Evolutionary conservation across 108 stramenopile species (phyloP).

Genomic region (Skeletonema costatum): DNA sequence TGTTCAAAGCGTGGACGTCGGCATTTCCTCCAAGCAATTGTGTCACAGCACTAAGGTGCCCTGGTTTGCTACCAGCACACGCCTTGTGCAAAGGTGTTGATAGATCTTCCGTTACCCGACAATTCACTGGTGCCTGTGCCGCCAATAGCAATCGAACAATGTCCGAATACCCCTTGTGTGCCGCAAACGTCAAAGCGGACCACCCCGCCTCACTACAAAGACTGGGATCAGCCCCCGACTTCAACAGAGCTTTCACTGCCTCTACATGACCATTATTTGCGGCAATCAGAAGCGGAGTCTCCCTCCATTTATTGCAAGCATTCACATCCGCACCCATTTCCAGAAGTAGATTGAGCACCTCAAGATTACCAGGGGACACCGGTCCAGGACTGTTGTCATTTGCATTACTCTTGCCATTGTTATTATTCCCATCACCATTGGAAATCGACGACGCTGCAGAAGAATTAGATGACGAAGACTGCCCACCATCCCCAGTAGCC

Average conservation of each 20-base stretch:
- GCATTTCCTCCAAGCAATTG: conserved; percentile 70
- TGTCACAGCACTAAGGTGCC: conserved; percentile 79
- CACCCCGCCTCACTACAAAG: conserved; percentile 89
- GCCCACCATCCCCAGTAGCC: conserved; percentile 33
- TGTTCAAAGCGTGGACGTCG: conserved; percentile 90
- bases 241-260: conserved; percentile 81
- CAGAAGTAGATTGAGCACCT: conserved; percentile 78
- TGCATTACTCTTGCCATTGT: conserved; percentile 31
- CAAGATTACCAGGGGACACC: conserved; percentile 56
- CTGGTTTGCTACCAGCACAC: conserved; percentile 85
- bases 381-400: conserved; percentile 42
- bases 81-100: conserved; percentile 90
- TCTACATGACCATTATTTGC: conserved; percentile 89
- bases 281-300: conserved; percentile 83
- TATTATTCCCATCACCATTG: conserved; percentile 1
- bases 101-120: conserved; percentile 83
- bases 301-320: conserved; percentile 91
- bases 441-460: background rate
- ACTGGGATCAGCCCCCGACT: conserved; percentile 79
- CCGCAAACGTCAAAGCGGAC: conserved; percentile 91
- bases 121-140: conserved; percentile 84
- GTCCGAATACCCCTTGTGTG: conserved; percentile 92
- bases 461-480: conserved; percentile 1
- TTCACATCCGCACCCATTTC: conserved; percentile 87
- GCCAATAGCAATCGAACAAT: conserved; percentile 75